phyloP scores from a whole-genome alignment of 306 rosid genomes.

The Lotus japonicus region DNA sequence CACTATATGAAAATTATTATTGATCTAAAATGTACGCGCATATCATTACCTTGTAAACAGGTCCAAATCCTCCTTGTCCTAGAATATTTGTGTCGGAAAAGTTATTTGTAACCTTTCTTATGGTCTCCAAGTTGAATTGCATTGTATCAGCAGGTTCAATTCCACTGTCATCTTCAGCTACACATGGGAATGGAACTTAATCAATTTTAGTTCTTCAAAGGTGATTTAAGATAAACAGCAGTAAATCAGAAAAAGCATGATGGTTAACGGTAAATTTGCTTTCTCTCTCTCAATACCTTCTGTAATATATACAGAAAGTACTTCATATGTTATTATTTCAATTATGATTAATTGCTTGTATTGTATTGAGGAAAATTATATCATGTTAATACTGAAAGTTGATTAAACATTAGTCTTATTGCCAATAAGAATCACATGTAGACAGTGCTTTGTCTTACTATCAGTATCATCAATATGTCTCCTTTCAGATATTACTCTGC shows the following conservation, averaged over 20 bases:
- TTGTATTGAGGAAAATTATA: neutral
- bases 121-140: constrained; percentile 30
- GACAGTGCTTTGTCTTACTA: too few species aligned
- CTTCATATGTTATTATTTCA: neutral
- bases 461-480: too few species aligned
- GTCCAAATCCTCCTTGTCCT: constrained; percentile 49
- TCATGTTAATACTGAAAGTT: too few species aligned
- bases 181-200: neutral
- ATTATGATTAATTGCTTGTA: neutral
- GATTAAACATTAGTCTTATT: too few species aligned
- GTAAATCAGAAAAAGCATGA: neutral
- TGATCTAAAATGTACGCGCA: neutral
- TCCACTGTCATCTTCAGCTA: constrained; percentile 9
- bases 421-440: too few species aligned
- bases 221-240: neutral
- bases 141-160: too few species aligned
- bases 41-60: constrained; percentile 36
- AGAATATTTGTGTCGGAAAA: constrained; percentile 41
- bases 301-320: neutral
- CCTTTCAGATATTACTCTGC: too few species aligned
- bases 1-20: neutral
- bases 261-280: neutral
- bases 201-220: neutral
- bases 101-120: constrained; percentile 29
- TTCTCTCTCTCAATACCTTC: neutral